Evolutionary conservation across 2,329 filamentous ascomycete species (phyloP).

Genomic region (Pseudopithomyces maydicus): DNA sequence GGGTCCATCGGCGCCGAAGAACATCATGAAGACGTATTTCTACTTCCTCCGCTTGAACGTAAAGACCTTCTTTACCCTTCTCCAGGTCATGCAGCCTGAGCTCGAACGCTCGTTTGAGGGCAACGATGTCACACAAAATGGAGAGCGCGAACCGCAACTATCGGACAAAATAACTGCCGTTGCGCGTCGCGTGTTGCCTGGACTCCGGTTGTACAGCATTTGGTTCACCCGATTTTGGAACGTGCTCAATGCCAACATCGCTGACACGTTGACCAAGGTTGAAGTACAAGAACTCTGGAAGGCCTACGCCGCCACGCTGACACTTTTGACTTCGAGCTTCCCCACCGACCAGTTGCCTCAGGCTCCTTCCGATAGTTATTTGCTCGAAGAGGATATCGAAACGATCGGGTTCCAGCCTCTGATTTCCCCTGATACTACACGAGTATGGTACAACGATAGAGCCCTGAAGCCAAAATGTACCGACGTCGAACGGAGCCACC

Average conservation of each 20-base stretch:
- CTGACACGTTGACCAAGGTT: constrained; percentile 60
- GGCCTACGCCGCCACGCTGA: constrained; percentile 67
- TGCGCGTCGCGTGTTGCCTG: constrained; percentile 66
- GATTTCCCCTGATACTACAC: constrained; percentile 53
- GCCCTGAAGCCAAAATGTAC: constrained; percentile 58
- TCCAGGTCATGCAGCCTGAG: constrained; percentile 72
- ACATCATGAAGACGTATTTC: constrained; percentile 50
- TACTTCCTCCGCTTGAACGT: constrained; percentile 80
- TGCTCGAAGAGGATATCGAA: constrained; percentile 71
- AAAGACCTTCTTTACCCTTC: constrained; percentile 73
- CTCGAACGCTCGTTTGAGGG: constrained; percentile 61
- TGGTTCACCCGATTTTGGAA: constrained; percentile 66
- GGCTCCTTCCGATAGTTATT: constrained; percentile 55
- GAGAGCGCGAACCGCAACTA: constrained; percentile 39
- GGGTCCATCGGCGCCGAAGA: constrained; percentile 40
- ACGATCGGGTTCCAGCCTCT: constrained; percentile 70
- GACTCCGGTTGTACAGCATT: constrained; percentile 69
- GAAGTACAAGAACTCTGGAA: constrained; percentile 69
- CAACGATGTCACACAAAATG: constrained; percentile 52
- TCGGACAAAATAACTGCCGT: constrained; percentile 62
- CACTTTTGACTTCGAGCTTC: constrained; percentile 63
- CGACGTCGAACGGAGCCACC: constrained; percentile 60
- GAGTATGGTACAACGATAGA: constrained; percentile 58
- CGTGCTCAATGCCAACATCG: constrained; percentile 59
- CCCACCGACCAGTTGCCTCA: constrained; percentile 61